Evolutionary conservation across 2,329 filamentous ascomycete species (phyloP), one percentile per base, ranked within the genome.

Genomic region (Aaosphaeria pasadenensis): DNA sequence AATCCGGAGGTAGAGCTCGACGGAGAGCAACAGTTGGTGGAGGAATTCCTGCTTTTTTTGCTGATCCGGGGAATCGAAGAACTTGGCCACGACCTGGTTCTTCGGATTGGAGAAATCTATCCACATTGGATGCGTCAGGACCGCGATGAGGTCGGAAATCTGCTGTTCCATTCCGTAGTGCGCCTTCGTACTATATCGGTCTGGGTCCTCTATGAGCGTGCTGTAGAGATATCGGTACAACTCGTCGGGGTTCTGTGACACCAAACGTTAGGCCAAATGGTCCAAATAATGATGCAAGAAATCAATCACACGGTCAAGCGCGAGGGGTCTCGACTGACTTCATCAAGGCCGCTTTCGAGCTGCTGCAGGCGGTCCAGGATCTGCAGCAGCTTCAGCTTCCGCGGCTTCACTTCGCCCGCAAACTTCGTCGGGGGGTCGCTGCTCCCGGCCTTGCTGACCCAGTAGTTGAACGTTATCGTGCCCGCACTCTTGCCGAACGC

Each of bases 21-120:
- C 76, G 53, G 85, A 86, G 39, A 91, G 77, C 3, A 91, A 75
- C n/a, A 91, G 71, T 67, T 91, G 87, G 63, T 89, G 86, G 65
- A 88, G 89, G 71, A 91, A 90, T 29, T 77, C 78, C 50, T 80
- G 78, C 57, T 86, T 87, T 50, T 78, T 77, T 13, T 74, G 70
- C 41, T 78, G 73, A 55, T 85, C 84, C 13, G 75, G 73, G 33
- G 77, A 74, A 47, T 77, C 84, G 50, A 90, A 86, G 68, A 86
- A 89, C 46, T 84, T 83, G 3, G 87, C 87, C 28, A 86, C 82
- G 24, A 89, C 84, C 60, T 91, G 87, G 58, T 89, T 88, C 59
- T 81, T 81, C 4, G 80, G 80, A 33, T 77, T 74, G 30, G 85
- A 86, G 57, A 89, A 88, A 66, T 91, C 86, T 54, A 87, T 84